Evolutionary conservation across 345 rosid genomes (phyloP).

Genomic region (Triadica sebifera): DNA sequence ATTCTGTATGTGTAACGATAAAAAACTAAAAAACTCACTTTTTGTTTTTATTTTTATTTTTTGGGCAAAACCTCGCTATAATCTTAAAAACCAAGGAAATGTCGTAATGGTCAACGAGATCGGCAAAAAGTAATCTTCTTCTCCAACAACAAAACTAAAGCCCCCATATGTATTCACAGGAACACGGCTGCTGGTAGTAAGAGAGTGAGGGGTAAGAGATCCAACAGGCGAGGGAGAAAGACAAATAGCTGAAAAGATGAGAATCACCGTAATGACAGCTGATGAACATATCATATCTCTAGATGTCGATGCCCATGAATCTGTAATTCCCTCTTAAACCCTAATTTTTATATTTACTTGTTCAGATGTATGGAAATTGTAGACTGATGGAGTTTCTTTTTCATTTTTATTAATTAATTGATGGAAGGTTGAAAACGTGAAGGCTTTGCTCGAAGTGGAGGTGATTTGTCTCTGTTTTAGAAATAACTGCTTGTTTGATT

Average conservation of each 20-base stretch:
- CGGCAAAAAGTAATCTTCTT: background rate
- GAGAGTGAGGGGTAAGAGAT: background rate
- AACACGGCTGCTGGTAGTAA: background rate
- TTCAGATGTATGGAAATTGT: background rate
- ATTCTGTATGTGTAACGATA: no score
- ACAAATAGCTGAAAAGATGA: conserved; percentile 41
- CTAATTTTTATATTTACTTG: conserved; percentile 21
- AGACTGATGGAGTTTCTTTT: no score
- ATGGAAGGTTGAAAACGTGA: conserved; percentile 83
- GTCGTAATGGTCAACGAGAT: background rate
- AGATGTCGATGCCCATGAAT: conserved; percentile 83
- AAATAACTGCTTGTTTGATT: background rate
- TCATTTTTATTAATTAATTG: background rate
- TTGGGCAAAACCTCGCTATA: no score
- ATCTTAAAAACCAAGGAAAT: no score
- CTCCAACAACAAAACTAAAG: background rate
- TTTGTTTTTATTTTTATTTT: no score
- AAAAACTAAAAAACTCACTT: no score
- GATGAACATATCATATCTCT: conserved; percentile 78
- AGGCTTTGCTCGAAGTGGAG: conserved; percentile 97
- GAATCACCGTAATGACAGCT: conserved; percentile 85
- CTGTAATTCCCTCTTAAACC: conserved; percentile 43
- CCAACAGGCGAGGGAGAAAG: background rate
- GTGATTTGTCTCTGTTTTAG: conserved; percentile 33
- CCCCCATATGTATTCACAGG: background rate